phyloP scores from a whole-genome alignment of 768 basidiomycete genomes.

The Tephrocybe sp. region DNA sequence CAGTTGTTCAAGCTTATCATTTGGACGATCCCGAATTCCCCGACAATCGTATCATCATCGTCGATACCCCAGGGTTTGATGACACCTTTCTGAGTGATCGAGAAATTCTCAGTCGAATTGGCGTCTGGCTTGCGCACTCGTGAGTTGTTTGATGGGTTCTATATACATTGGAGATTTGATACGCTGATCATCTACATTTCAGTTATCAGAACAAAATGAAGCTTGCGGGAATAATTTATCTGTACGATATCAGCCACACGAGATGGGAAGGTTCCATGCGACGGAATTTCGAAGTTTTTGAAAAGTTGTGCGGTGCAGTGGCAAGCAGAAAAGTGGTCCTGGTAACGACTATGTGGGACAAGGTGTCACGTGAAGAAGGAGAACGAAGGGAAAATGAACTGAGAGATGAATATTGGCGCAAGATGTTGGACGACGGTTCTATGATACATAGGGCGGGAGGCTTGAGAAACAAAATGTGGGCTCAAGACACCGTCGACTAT shows the following conservation, averaged over 20 bases:
- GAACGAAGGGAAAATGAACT: background rate
- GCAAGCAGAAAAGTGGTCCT: constrained; percentile 3
- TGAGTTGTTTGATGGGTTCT: background rate
- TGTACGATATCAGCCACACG: constrained; percentile 10
- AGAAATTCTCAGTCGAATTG: constrained; percentile 12
- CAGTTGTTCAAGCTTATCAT: background rate
- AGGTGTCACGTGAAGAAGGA: background rate
- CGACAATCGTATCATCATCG: constrained; percentile 10
- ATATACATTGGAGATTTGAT: too few species aligned
- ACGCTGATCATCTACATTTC: background rate
- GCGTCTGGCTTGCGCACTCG: constrained; percentile 11
- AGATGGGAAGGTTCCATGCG: background rate
- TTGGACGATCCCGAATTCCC: background rate
- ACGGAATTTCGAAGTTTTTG: constrained; percentile 10
- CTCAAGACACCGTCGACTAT: background rate
- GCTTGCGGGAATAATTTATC: constrained; percentile 10
- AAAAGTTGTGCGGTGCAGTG: constrained; percentile 5
- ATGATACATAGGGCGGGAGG: background rate
- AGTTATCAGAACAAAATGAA: constrained; percentile 6
- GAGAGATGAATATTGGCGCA: constrained; percentile 4
- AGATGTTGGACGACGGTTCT: constrained; percentile 8
- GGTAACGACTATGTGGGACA: constrained; percentile 8
- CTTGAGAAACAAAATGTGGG: background rate
- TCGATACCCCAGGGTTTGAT: constrained; percentile 20
- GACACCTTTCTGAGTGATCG: constrained; percentile 10